phyloP scores from a whole-genome alignment of 495 filamentous ascomycete species.

The Neurospora intermedia region DNA sequence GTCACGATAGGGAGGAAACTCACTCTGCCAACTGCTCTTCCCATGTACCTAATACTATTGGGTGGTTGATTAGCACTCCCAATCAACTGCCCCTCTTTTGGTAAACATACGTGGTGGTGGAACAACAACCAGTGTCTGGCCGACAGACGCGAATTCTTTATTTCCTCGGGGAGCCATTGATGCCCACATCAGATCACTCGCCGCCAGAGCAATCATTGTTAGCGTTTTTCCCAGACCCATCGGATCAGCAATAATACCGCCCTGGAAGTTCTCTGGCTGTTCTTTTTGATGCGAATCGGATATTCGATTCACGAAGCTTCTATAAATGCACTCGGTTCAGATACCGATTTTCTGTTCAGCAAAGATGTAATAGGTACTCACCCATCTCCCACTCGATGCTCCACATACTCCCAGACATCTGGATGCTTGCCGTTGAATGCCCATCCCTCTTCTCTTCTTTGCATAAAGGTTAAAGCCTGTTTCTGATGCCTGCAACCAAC shows the following conservation, averaged over 20 bases:
- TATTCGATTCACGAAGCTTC: conserved; percentile 21
- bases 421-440: not conserved
- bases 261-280: conserved; percentile 19
- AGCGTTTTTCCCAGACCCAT: conserved; percentile 35
- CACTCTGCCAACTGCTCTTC: conserved; percentile 22
- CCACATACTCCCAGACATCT: conserved; percentile 18
- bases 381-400: conserved; percentile 5
- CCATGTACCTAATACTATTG: conserved; percentile 26
- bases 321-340: not conserved
- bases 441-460: conserved; percentile 30
- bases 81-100: not conserved
- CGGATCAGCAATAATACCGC: conserved; percentile 31
- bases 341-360: not conserved
- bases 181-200: conserved; percentile 6
- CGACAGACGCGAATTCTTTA: not conserved
- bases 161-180: not conserved
- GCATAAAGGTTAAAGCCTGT: conserved; percentile 35
- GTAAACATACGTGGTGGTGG: conserved; percentile 24
- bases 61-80: not conserved
- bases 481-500: conserved; percentile 26
- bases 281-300: conserved; percentile 9
- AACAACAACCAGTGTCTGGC: conserved; percentile 19
- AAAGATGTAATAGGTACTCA: not conserved
- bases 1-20: not conserved
- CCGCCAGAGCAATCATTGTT: conserved; percentile 28